Evolutionary conservation across 176 grass and related monocot genomes (phyloP).

Genomic region (Neostapfia colusana): DNA sequence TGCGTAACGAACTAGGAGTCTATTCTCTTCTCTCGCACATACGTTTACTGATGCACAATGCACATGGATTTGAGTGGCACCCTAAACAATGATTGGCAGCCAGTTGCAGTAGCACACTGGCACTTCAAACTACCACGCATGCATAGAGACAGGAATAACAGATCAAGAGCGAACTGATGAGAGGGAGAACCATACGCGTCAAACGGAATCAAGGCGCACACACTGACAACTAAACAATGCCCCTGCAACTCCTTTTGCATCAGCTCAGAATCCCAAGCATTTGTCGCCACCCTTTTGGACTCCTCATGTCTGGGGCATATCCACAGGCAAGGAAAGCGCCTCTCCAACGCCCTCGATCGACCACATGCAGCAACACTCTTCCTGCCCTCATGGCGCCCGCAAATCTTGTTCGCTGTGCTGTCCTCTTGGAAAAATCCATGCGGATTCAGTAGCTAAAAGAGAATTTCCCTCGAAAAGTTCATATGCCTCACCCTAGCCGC

Average conservation of each 20-base stretch:
- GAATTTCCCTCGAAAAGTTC: slow-evolving; percentile 64
- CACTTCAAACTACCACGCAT: slow-evolving; percentile 26
- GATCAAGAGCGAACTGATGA: slow-evolving; percentile 25
- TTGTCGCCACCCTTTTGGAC: slow-evolving; percentile 58
- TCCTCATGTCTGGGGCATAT: slow-evolving; percentile 58
- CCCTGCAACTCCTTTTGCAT: slow-evolving; percentile 40
- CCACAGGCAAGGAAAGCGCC: slow-evolving; percentile 39
- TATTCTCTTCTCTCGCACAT: neutral
- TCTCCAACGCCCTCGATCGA: slow-evolving; percentile 16
- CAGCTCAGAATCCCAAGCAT: slow-evolving; percentile 52
- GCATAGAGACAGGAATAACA: slow-evolving; percentile 33
- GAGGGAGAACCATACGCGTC: slow-evolving; percentile 30
- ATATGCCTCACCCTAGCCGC: slow-evolving; percentile 49
- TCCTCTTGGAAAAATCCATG: slow-evolving; percentile 41
- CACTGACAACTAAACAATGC: slow-evolving; percentile 12
- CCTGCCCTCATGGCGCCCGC: slow-evolving; percentile 34
- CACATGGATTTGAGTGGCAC: slow-evolving; percentile 48
- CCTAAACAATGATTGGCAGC: slow-evolving; percentile 39
- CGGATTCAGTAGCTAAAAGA: slow-evolving; percentile 35
- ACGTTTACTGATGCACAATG: slow-evolving; percentile 25
- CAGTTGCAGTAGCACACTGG: slow-evolving; percentile 25
- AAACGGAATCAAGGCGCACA: slow-evolving; percentile 25
- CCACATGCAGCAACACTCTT: slow-evolving; percentile 52
- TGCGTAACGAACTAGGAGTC: slow-evolving; percentile 26
- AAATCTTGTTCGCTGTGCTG: slow-evolving; percentile 45